Evolutionary conservation across 129 eudicot genomes (phyloP), one percentile per base, ranked within the genome.

Genomic region (Pulicaria dysenterica): DNA sequence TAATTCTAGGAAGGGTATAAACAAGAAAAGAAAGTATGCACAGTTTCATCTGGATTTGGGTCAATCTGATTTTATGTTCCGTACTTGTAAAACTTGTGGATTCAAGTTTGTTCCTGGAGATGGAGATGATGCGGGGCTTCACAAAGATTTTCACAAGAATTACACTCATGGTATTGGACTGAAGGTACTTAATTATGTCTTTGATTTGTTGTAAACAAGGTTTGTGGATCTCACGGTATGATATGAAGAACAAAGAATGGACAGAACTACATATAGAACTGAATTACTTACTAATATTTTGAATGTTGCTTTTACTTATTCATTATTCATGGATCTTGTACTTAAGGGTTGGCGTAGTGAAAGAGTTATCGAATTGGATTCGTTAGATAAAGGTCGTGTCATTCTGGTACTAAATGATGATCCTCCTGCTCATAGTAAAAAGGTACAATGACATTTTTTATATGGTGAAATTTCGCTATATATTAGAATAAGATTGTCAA

Each of bases 21-120:
- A 87, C 78, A 89, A 85, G 85, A 92, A 92, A 65, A 89, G 89
- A 39, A 92, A 73, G 57, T 89, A 89, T 70, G 95, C 87, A 7
- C 96, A 92, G 69, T 77, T 85, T 39, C 89, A 89, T 77, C 67
- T 88, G 73, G 89, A 88, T 46, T 68, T 91, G 66, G 96, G 97
- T 44, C 96, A 91, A 36, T 88, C 97, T 69, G 87, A 92, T 77
- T 89, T 86, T 83, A 76, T 87, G 13, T 76, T 86, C 40, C 96
- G 76, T 56, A 85, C 87, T 6, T 89, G 98, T 79, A 76, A 62
- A 42, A 70, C 79, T 2, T 92, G 98, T 73, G 89, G 94, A 14
- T 86, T 86, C 54, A 85, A 87, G 82, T 92, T 89, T 85, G 89
- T 95, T 75, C 57, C 88, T 38, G 96, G 97, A 6, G 91, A 86